Base-by-base conservation (phyloP, 768 basidiomycete genomes). In the Daedaleopsis sinensis region DNA sequence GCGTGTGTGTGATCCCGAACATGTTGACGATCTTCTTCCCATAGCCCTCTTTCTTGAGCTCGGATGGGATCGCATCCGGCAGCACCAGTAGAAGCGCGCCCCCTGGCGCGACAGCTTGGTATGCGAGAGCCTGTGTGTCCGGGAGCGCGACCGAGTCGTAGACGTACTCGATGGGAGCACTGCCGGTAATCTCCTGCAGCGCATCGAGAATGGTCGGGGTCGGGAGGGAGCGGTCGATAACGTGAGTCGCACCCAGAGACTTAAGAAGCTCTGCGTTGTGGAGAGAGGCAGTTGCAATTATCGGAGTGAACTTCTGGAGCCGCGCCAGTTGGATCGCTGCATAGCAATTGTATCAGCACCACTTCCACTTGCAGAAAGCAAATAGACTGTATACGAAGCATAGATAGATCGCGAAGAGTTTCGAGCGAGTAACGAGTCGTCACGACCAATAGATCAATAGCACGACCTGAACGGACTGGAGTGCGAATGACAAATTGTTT, bases 111-210 rank as follows among this genome's bases (percentile, higher is more conserved):
- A 82, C 72, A 15, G 79, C 24, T 46, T 70, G 65, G 69, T 72
- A 76, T 36, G 69, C 79, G 3, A 69, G 68, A 37, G 76, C 65
- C 63, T 80, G 79, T 0, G 81, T 79, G 48, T 76, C 76, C 8
- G 71, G 62, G 46, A 65, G 62, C 16, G 77, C 73, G 58, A 79
- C 62, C 0, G 76, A 52, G 55, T 79, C 78, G 48, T 58, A 73
- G 6, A 73, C 68, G 44, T 65, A 19, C 19, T 67, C 62, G 51
- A 67, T 16, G 13, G 64, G 60, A 15, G 47, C 52, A 11, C 55
- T 38, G 0, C 7, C 48, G 15, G 58, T 58, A 35, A 61, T 38
- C 36, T 21, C 10, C 4, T 16, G 50, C 24, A 59, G 50, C 55
- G 62, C 49, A 1, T 64, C 54, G 10, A 55, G 48, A 21, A 64